A percentile compares a stretch with the other conserved stretches of the same genome.
Conservation (phyloP, 805 yeast species). For the Yarrowia deformans region DNA sequence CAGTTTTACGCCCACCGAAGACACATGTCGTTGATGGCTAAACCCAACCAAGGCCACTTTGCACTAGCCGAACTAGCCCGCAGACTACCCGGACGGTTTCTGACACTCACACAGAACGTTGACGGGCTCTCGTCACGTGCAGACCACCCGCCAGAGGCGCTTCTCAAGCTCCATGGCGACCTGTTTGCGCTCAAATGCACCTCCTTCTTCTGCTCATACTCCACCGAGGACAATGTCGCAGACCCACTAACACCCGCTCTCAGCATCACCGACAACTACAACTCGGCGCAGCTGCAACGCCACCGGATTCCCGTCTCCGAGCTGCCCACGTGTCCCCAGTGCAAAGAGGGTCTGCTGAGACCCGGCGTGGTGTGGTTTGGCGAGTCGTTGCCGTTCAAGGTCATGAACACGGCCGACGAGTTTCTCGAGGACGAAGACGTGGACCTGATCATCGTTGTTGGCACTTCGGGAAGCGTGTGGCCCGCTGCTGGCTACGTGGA, state of each 20-base stretch:
- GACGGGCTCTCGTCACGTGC: slow-evolving; percentile 78
- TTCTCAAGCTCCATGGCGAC: slow-evolving; percentile 81
- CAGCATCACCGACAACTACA: slow-evolving; percentile 45
- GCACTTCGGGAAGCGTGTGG: slow-evolving; percentile 86
- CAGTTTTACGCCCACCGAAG: slow-evolving; percentile 81
- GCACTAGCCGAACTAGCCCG: slow-evolving; percentile 71
- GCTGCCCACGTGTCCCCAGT: slow-evolving; percentile 79
- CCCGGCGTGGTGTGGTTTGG: slow-evolving; percentile 98
- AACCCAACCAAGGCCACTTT: slow-evolving; percentile 76
- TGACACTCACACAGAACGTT: slow-evolving; percentile 83
- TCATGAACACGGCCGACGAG: slow-evolving; percentile 71
- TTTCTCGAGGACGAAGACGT: slow-evolving; percentile 65
- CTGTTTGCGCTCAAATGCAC: slow-evolving; percentile 79
- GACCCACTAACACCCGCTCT: slow-evolving; percentile 69
- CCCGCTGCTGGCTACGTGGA: slow-evolving; percentile 94
- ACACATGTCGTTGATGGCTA: slow-evolving; percentile 65
- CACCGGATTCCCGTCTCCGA: slow-evolving; percentile 58
- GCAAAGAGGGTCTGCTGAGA: slow-evolving; percentile 69
- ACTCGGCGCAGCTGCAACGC: slow-evolving; percentile 23
- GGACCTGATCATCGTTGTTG: slow-evolving; percentile 81
- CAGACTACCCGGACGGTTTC: slow-evolving; percentile 53
- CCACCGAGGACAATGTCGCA: slow-evolving; percentile 58
- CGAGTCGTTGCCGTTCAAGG: slow-evolving; percentile 74
- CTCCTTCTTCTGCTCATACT: slow-evolving; percentile 70
- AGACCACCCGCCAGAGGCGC: slow-evolving; percentile 59